Conservation (phyloP, 306 rosid species). For the Rubus idaeus region DNA sequence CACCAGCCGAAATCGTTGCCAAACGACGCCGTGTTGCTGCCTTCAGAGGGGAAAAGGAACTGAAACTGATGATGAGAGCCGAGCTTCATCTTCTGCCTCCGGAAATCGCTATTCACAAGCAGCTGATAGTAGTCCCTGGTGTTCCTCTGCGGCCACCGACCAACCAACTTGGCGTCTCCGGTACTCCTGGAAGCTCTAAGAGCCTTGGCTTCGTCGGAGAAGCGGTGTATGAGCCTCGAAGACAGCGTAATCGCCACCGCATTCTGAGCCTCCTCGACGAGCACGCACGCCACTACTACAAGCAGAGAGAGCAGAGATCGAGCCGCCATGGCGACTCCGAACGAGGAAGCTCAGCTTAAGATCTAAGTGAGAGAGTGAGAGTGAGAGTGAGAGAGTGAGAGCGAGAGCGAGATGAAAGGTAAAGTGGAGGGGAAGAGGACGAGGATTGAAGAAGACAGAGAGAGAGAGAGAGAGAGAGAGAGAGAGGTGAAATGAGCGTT, state of each 20-base stretch:
- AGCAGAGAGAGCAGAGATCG: constrained; percentile 29
- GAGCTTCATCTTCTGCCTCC: constrained; percentile 58
- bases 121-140: constrained; percentile 47
- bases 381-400: background rate
- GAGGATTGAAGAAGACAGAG: background rate
- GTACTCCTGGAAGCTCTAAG: constrained; percentile 33
- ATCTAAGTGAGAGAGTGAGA: constrained; percentile 17
- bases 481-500: background rate
- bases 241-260: constrained; percentile 45
- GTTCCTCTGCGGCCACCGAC: constrained; percentile 45
- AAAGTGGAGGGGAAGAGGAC: constrained; percentile 9
- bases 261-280: background rate
- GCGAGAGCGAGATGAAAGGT: background rate
- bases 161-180: constrained; percentile 19
- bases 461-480: background rate
- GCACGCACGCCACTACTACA: no score
- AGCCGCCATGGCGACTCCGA: constrained; percentile 42
- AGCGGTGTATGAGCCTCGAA: constrained; percentile 63
- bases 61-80: constrained; percentile 41
- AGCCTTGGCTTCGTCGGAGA: constrained; percentile 61
- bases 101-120: constrained; percentile 59
- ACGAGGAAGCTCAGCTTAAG: background rate
- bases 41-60: constrained; percentile 70
- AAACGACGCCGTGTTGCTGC: constrained; percentile 65
- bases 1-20: constrained; percentile 95